Percentiles rank a stretch among this genome's conserved stretches.
Evolutionary conservation across 2,329 filamentous ascomycete genomes (phyloP).

Genomic region (Colletotrichum acutatum): DNA sequence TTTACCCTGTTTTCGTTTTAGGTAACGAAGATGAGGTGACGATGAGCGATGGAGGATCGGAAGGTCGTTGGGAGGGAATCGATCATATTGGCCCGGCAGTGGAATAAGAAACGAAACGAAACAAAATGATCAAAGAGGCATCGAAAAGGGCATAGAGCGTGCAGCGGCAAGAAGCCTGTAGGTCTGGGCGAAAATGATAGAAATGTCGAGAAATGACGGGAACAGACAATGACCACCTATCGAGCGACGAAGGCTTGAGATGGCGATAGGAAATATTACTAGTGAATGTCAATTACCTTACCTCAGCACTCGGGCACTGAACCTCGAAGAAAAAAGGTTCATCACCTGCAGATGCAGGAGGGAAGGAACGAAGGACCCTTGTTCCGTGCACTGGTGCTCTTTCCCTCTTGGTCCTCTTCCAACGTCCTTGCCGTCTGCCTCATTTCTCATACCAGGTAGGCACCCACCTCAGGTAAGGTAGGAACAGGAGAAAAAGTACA

Average conservation of each 20-base stretch:
- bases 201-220: neutral
- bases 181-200: constrained; percentile 27
- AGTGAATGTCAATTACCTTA: too few relatives aligned
- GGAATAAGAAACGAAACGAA: constrained; percentile 32
- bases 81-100: neutral
- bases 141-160: constrained; percentile 9
- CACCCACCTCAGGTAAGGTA: neutral
- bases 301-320: neutral
- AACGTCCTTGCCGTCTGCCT: constrained; percentile 1
- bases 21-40: neutral
- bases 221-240: neutral
- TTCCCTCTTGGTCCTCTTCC: neutral
- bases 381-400: neutral
- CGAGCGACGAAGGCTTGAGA: too few relatives aligned
- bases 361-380: neutral
- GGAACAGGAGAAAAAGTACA: neutral
- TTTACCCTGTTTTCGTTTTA: neutral
- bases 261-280: neutral
- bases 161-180: constrained; percentile 27
- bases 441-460: neutral
- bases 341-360: constrained; percentile 2
- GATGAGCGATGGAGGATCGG: neutral
- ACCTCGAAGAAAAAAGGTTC: neutral
- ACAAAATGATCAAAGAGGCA: constrained; percentile 11
- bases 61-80: neutral